Evolutionary conservation across 2,329 filamentous ascomycete species (phyloP).

Genomic region (Fusarium sp.): DNA sequence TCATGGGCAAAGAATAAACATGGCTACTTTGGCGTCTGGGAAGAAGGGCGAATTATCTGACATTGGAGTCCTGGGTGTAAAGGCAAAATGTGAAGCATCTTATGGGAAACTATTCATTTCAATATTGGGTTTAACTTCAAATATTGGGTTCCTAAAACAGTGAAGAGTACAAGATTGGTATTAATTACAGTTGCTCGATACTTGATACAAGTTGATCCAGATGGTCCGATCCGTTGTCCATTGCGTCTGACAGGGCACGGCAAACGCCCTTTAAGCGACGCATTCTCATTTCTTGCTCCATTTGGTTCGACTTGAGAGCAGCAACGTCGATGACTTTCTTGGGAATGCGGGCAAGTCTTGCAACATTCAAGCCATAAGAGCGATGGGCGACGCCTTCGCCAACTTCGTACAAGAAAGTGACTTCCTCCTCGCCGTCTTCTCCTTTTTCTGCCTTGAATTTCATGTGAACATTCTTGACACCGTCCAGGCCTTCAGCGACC

Average conservation of each 20-base stretch:
- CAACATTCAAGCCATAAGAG: constrained; percentile 94
- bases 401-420: constrained; percentile 95
- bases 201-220: constrained; percentile 64
- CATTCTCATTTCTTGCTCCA: constrained; percentile 78
- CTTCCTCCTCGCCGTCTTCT: constrained; percentile 72
- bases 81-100: constrained; percentile 23
- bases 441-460: constrained; percentile 69
- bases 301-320: constrained; percentile 78
- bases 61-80: constrained; percentile 27
- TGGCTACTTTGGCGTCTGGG: constrained; percentile 25
- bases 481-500: constrained; percentile 74
- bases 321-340: constrained; percentile 81
- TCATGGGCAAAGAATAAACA: constrained; percentile 20
- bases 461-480: constrained; percentile 94
- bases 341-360: constrained; percentile 84
- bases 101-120: constrained; percentile 18
- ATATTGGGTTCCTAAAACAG: background rate
- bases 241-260: constrained; percentile 56
- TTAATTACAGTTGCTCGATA: constrained; percentile 67
- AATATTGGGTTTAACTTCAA: constrained; percentile 14
- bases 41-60: constrained; percentile 24
- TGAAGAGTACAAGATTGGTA: constrained; percentile 7
- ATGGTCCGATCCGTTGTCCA: constrained; percentile 54
- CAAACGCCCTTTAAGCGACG: constrained; percentile 67
- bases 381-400: constrained; percentile 91